These are phyloP conservation scores for Colletotrichum spinosum DNA, from an alignment of 2,329 filamentous ascomycete species.

Conservation along the genomic window DNA sequence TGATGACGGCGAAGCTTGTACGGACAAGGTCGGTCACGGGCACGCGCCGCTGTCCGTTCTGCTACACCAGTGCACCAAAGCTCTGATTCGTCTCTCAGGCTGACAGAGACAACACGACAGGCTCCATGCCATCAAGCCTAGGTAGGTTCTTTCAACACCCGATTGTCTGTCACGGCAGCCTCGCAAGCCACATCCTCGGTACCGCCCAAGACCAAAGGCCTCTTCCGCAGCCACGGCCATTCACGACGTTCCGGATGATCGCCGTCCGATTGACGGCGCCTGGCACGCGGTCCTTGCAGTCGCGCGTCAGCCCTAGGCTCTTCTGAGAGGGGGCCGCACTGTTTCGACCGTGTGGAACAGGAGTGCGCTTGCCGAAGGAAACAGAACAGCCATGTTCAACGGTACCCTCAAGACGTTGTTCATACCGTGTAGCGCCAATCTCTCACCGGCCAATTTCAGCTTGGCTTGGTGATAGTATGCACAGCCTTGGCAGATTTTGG, in stretches of 20 bases:
- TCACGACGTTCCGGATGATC: constrained; percentile 24
- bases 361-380: constrained; percentile 11
- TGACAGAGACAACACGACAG: no score
- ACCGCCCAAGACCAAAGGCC: constrained; percentile 13
- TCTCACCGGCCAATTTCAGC: constrained; percentile 4
- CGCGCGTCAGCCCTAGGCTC: constrained; percentile 31
- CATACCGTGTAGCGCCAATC: constrained; percentile 3
- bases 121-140: background rate
- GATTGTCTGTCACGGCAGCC: background rate
- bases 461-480: background rate
- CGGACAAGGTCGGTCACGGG: no score
- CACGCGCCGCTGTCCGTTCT: no score
- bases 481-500: background rate
- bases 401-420: background rate
- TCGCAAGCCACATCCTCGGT: constrained; percentile 6
- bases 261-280: constrained; percentile 21
- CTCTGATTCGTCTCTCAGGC: no score
- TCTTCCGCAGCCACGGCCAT: constrained; percentile 6
- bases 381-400: background rate
- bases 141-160: background rate
- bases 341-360: constrained; percentile 7
- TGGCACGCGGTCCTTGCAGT: constrained; percentile 14
- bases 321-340: constrained; percentile 23
- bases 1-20: no score
- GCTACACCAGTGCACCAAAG: no score